These are phyloP conservation scores for Clitoria ternatea DNA, from an alignment of 306 rosid genomes.

Conservation along the genomic window DNA sequence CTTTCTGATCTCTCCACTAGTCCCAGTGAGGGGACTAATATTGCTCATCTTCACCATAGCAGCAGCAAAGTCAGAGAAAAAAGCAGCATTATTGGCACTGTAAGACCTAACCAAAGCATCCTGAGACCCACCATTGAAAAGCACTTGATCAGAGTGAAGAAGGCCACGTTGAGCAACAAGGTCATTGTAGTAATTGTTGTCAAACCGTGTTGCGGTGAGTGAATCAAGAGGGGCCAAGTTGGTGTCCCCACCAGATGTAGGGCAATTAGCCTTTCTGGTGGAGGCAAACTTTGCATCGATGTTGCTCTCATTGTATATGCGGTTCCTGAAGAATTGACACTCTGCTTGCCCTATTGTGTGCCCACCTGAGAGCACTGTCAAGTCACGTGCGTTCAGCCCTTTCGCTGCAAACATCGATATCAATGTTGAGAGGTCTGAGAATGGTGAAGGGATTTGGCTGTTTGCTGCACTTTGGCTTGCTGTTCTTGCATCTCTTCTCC, in stretches of 20 bases:
- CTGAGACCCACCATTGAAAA: slow-evolving; percentile 51
- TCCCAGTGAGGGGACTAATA: slow-evolving; percentile 64
- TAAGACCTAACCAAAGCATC: slow-evolving; percentile 53
- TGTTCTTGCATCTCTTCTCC: slow-evolving; percentile 74
- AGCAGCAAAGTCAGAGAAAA: slow-evolving; percentile 54
- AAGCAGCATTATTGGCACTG: slow-evolving; percentile 12
- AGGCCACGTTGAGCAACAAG: slow-evolving; percentile 54
- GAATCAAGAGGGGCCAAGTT: slow-evolving; percentile 65
- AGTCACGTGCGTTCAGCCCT: slow-evolving; percentile 40
- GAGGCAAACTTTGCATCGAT: slow-evolving; percentile 49
- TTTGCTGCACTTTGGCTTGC: slow-evolving; percentile 68
- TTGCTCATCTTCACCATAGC: slow-evolving; percentile 75
- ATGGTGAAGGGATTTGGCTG: slow-evolving; percentile 54
- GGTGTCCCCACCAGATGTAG: slow-evolving; percentile 43
- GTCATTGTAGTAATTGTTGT: slow-evolving; percentile 53
- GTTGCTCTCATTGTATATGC: slow-evolving; percentile 72
- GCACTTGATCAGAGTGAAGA: slow-evolving; percentile 65
- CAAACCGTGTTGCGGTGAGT: slow-evolving; percentile 33
- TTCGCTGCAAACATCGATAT: slow-evolving; percentile 35
- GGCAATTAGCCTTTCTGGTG: slow-evolving; percentile 38
- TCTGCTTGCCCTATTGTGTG: slow-evolving; percentile 62
- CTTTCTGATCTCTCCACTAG: slow-evolving; percentile 61
- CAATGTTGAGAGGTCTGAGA: slow-evolving; percentile 42
- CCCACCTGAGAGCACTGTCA: slow-evolving; percentile 71
- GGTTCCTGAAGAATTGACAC: slow-evolving; percentile 49